Evolutionary conservation across 768 basidiomycete species (phyloP).

Genomic region (Podaxis sp.): DNA sequence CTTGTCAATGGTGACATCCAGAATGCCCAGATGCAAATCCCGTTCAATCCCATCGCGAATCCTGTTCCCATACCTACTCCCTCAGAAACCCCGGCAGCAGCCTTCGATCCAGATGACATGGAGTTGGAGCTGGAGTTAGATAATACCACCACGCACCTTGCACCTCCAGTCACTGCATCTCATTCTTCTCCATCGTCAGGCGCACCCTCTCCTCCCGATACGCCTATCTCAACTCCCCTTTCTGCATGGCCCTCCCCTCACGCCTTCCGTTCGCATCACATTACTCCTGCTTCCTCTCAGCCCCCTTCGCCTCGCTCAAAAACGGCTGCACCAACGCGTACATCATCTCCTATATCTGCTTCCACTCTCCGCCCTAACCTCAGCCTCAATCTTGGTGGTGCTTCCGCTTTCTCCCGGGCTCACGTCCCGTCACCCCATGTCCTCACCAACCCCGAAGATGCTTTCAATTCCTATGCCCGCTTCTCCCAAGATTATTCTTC

Average conservation of each 20-base stretch:
- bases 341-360: constrained; percentile 28
- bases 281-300: constrained; percentile 39
- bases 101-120: constrained; percentile 79
- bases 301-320: constrained; percentile 50
- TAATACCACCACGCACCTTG: constrained; percentile 15
- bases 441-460: constrained; percentile 43
- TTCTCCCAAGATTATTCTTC: constrained; percentile 62
- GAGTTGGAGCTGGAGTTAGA: constrained; percentile 69
- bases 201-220: constrained; percentile 45
- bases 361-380: constrained; percentile 21
- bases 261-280: constrained; percentile 25
- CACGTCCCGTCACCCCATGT: constrained; percentile 17
- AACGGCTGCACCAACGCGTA: constrained; percentile 31
- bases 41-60: constrained; percentile 42
- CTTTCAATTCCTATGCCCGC: constrained; percentile 68
- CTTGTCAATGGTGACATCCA: constrained; percentile 45
- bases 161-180: constrained; percentile 11
- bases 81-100: not conserved
- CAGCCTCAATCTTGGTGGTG: constrained; percentile 19
- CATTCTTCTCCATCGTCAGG: constrained; percentile 41
- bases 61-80: constrained; percentile 31
- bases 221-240: constrained; percentile 49
- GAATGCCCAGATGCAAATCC: constrained; percentile 37
- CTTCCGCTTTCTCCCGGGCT: constrained; percentile 22
- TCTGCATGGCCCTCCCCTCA: constrained; percentile 39